Base-by-base conservation (phyloP, 805 yeast species). In the Cyberlindnera maclurae region DNA sequence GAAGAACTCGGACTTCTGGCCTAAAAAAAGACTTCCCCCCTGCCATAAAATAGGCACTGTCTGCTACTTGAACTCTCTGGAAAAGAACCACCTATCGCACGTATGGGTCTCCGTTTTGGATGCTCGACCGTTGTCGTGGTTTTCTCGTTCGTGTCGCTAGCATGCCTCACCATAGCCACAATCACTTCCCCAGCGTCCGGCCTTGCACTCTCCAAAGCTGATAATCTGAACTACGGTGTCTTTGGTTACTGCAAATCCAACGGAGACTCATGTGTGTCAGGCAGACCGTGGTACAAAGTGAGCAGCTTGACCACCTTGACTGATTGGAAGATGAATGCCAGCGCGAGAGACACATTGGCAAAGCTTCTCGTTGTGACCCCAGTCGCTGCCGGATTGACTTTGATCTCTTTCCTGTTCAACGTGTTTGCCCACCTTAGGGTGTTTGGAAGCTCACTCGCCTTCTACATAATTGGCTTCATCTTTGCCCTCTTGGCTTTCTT, bases 361-460 rank as follows among this genome's bases (percentile, higher is more conserved):
- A 67, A 73, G 43, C 63, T 75, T 16, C 61, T 83, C 33, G 67
- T 84, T 22, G 64, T 79, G 26, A 65, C 73, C 11, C 93, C 93
- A 1, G 65, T 82, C 24, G 79, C 88, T 16, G 78, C 79, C 11
- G 84, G 81, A 5, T 50, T 83, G 32, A 73, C 76, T 11, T 67
- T 82, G 31, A 33, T 75, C 11, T 56, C 75, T 1, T 49, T 68
- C 20, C 8, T 71, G 3, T 47, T 68, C 24, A 63, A 65, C 9
- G 29, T 65, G 5, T 39, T 65, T 3, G 57, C 68, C 20, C 64
- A 62, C 43, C 40, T 53, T 29, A 48, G 38, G 27, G 47, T 61
- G 2, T 39, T 55, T 34, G 55, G 55, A 22, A 36, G 47, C 3
- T 49, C 58, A 3, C 33, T 40, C 1, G 50, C 54, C 3, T 57